These are phyloP conservation scores for Mucor plumbeus DNA, from an alignment of 371 early-diverging fungal genomes.

Conservation along the genomic window DNA sequence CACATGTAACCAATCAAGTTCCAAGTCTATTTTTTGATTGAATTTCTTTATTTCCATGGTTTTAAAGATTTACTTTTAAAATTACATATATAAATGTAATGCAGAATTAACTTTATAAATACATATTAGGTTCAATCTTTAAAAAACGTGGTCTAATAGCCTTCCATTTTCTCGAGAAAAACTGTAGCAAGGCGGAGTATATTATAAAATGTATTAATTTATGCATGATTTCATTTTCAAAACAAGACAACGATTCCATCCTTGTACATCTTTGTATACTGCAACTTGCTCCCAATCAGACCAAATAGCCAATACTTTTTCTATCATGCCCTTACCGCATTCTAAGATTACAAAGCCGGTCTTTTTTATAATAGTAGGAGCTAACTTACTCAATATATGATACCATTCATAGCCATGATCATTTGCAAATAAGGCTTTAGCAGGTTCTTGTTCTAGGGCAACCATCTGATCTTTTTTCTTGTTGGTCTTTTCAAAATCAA, in stretches of 20 bases:
- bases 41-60: background rate
- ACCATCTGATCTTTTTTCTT: slow-evolving; percentile 38
- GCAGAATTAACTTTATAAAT: too few relatives aligned
- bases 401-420: slow-evolving; percentile 74
- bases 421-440: slow-evolving; percentile 67
- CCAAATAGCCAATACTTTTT: slow-evolving; percentile 63
- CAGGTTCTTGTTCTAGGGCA: slow-evolving; percentile 65
- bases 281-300: slow-evolving; percentile 50
- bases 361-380: slow-evolving; percentile 36
- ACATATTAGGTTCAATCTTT: too few relatives aligned
- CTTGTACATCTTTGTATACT: slow-evolving; percentile 56
- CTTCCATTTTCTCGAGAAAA: background rate
- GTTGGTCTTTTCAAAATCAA: slow-evolving; percentile 45
- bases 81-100: too few relatives aligned
- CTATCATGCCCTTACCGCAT: slow-evolving; percentile 73
- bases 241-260: slow-evolving; percentile 68
- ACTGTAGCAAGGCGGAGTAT: background rate
- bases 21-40: background rate
- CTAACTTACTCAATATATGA: slow-evolving; percentile 50
- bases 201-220: background rate
- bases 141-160: background rate
- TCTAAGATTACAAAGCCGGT: slow-evolving; percentile 64
- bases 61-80: background rate
- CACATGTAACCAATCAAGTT: slow-evolving; percentile 7
- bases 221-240: slow-evolving; percentile 26